Evolutionary conservation across 331 rosid genomes (phyloP), one percentile per base, ranked within the genome.

Genomic region (Erythrophleum ivorense): DNA sequence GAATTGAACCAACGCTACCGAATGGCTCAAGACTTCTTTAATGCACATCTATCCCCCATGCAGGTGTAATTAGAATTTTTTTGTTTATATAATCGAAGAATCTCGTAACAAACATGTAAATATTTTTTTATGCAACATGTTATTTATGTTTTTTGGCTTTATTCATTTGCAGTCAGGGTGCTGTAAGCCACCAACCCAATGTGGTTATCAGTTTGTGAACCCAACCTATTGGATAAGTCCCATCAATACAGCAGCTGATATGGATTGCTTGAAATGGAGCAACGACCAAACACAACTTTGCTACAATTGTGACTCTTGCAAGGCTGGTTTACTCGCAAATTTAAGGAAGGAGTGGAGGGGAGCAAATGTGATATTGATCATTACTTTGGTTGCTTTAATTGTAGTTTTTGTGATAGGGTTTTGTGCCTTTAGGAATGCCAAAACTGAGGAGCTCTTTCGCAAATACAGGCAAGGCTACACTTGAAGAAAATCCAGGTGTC

Each of bases 211-310:
- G 3, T 95, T 95, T 70, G 98, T 93, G 88, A 95, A 93, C 72
- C 98, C 98, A 72, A 93, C 98, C 0, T 95, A 93, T 69, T 95
- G 99, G 99, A 95, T 95, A 41, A 93, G 95, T 68, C 97, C 99
- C 5, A 93, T 95, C 4, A 81, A 82, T 94, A 91, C 7, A 0
- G 96, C 89, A n/a, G 97, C 91, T 6, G 98, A 93, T 78, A 88
- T 86, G 92, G 99, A 95, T 38, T 95, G 99, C 84, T 65, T 94
- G 60, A 83, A 88, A 2, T 95, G 99, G 99, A 95, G 80, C 94
- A 95, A 95, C 67, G 97, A 95, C 31, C 99, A 93, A 40, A 93
- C 94, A 6, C 94, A 88, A 59, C 95, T 95, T 12, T 95, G 99
- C 80, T 95, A 89, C 80, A 77, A 43, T 48, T 95, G 99, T 62